Base-by-base conservation (phyloP, 768 basidiomycete species). In the Crepidotus variabilis region DNA sequence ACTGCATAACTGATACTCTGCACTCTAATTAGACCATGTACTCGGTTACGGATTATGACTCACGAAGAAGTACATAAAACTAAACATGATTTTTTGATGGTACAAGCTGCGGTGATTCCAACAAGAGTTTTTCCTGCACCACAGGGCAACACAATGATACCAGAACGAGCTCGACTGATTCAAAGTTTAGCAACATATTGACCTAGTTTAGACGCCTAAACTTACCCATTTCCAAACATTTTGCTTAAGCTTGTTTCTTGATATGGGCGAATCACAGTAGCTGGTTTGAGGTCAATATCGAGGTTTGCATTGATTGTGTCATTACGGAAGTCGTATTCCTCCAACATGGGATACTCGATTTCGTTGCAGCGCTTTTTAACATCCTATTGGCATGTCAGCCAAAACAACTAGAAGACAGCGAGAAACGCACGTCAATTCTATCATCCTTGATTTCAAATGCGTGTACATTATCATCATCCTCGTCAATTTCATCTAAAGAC, bases 111-210 rank as follows among this genome's bases (percentile, higher is more conserved):
- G 2, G 96, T 98, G 67, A 99, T 98, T n/a, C 97, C 97, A 9
- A 99, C 97, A 4, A 99, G 81, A 11, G 97, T 99, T 77, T 99
- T 99, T 32, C 97, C 97, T 45, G 97, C 97, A 52, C 97, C 97
- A 69, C 97, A 99, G 32, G 97, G 97, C 20, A 99, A 78, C 1
- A 99, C 97, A 60, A 99, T 98, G 64, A 99, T 98, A 2, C 97
- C 97, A 46, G 94, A 97, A 54, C 97, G 85, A 47, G 97, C 97
- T 68, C 97, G 95, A 50, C 95, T 95, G 33, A 20, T 32, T n/a
- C 32, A 2, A 24, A 20, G 16, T 34, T 49, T 39, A 50, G 45
- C 47, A 47, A 49, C 57, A 53, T 4, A 18, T 34, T n/a, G n/a
- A n/a, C n/a, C n/a, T n/a, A n/a, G n/a, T n/a, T n/a, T n/a, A n/a